These are phyloP conservation scores for Misopates orontium DNA, from an alignment of 257 asterid species.

Conservation along the genomic window DNA sequence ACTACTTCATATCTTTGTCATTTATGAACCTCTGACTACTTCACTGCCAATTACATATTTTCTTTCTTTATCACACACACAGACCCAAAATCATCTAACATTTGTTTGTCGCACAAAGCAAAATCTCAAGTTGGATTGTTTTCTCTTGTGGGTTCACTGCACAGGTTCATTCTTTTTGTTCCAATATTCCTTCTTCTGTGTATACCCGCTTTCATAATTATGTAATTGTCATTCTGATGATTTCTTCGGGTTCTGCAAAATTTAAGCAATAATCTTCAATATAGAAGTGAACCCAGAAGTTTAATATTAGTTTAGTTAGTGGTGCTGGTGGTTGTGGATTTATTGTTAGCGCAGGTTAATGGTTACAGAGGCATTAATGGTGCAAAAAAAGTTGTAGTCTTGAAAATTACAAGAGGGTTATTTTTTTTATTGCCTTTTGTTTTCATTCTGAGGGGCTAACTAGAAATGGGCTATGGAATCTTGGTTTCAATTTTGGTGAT, in stretches of 20 bases:
- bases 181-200: constrained; percentile 28
- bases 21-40: constrained; percentile 43
- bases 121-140: constrained; percentile 37
- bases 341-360: constrained; percentile 32
- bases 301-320: constrained; percentile 23
- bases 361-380: constrained; percentile 37
- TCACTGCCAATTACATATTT: constrained; percentile 28
- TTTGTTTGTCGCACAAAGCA: constrained; percentile 31
- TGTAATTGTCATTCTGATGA: constrained; percentile 19
- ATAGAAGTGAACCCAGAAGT: constrained; percentile 18
- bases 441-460: constrained; percentile 25
- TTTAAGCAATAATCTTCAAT: constrained; percentile 10
- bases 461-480: constrained; percentile 59
- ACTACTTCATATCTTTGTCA: constrained; percentile 34
- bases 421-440: background rate
- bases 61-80: constrained; percentile 19
- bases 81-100: constrained; percentile 19
- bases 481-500: constrained; percentile 48
- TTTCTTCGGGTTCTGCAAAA: constrained; percentile 17
- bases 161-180: constrained; percentile 26
- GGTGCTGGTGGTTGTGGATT: constrained; percentile 44
- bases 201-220: constrained; percentile 19
- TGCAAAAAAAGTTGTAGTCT: constrained; percentile 26
- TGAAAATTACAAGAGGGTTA: background rate
- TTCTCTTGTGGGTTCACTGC: constrained; percentile 42